Evolutionary conservation across 208 protist genomes (phyloP), one percentile per base, ranked within the genome.

Genomic region (Trypanosoma vivax): DNA sequence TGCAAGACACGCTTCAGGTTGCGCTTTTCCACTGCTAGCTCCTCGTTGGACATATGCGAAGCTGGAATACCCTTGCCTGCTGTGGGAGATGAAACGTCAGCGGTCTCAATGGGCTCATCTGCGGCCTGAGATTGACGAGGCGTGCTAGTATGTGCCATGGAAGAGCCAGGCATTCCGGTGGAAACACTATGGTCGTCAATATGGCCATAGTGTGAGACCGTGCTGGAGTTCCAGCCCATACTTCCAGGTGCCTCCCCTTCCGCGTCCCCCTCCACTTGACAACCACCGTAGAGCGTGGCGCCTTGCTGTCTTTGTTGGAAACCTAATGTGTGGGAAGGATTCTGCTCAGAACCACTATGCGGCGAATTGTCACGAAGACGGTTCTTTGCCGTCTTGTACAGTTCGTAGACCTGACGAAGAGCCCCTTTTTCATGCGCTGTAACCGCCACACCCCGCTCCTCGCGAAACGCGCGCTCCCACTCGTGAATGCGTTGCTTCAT

Each of bases 401-500:
- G 72, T 51, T 92, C 85, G 54, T 92, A 92, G 45, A 92, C 84
- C 56, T 73, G 72, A 21, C 76, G 80, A 54, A 92, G 52, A 25
- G 63, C 60, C 0, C 70, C 69, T 62, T 92, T 92, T 24, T 92
- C 70, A 41, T 89, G 73, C 18, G 74, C 55, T 30, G 58, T 69
- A 23, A 87, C 79, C 18, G 85, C 73, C 48, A 83, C 77, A 6
- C 79, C 81, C 2, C 60, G 82, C 11, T 72, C 82, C 27, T 88
- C 71, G 6, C 76, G 62, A 51, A 90, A 71, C 13, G 76, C 60
- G 14, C 69, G 70, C 63, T 92, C 85, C 82, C 85, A 92, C 66
- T 92, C 85, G 51, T 92, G 85, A 57, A 92, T 90, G 46, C 79
- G 80, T 58, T 85, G 76, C 52, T 92, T 92, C 79, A 92, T 87